Percentiles rank a stretch among this genome's conserved stretches.
Evolutionary conservation across 2,329 filamentous ascomycete genomes (phyloP).

Genomic region (Thelonectria blattea): DNA sequence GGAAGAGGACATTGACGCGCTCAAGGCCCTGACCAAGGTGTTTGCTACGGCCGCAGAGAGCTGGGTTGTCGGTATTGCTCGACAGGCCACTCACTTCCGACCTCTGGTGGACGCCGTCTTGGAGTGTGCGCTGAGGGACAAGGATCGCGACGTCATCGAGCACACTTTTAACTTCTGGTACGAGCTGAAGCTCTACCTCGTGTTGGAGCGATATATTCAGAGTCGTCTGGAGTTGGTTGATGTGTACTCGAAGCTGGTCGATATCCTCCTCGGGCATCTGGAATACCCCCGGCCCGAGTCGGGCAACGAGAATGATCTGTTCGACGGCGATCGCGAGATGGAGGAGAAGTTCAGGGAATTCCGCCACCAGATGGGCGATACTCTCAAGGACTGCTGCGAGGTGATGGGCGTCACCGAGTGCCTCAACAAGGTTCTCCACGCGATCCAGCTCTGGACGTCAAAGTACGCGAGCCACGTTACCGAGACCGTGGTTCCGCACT

Average conservation of each 20-base stretch:
- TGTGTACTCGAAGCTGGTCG: constrained; percentile 86
- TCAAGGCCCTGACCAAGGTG: constrained; percentile 87
- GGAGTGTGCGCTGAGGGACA: constrained; percentile 88
- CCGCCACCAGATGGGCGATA: constrained; percentile 96
- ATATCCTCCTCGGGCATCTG: constrained; percentile 89
- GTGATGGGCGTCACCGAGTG: constrained; percentile 94
- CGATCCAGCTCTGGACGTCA: constrained; percentile 88
- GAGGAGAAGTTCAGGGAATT: constrained; percentile 98
- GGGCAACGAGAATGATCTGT: constrained; percentile 79
- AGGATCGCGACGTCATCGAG: constrained; percentile 88
- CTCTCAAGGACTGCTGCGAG: constrained; percentile 94
- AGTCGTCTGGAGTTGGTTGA: constrained; percentile 79
- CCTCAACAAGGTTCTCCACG: constrained; percentile 82
- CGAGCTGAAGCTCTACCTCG: constrained; percentile 95
- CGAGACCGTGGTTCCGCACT: constrained; percentile 80
- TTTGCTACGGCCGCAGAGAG: constrained; percentile 93
- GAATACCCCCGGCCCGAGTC: constrained; percentile 82
- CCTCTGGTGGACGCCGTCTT: constrained; percentile 86
- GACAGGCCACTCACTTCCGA: constrained; percentile 81
- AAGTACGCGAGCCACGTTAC: constrained; percentile 79
- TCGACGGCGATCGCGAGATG: constrained; percentile 92
- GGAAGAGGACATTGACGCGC: constrained; percentile 82
- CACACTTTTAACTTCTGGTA: constrained; percentile 99
- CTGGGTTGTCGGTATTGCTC: constrained; percentile 91
- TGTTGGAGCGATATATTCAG: constrained; percentile 86